Evolutionary conservation across 2,329 filamentous ascomycete species (phyloP).

Genomic region (Verticillium zaregamsianum): DNA sequence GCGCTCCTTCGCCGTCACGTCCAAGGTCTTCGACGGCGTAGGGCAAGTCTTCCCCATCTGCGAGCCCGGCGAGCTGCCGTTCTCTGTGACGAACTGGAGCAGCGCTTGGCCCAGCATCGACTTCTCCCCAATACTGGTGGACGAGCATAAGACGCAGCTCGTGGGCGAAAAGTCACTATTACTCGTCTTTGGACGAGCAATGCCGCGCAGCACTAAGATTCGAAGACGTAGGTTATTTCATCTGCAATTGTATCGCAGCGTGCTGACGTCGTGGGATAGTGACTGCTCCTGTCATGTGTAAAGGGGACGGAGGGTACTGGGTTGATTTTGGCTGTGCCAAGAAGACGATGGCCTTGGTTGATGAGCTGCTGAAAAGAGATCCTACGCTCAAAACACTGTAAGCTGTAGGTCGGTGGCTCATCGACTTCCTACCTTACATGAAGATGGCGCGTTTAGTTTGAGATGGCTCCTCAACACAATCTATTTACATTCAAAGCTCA

Average conservation of each 20-base stretch:
- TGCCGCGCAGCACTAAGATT: conserved; percentile 4
- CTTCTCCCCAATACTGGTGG: conserved; percentile 2
- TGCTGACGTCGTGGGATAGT: conserved; percentile 1
- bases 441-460: no score
- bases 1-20: conserved; percentile 6
- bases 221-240: conserved; percentile 5
- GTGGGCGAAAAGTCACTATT: neutral
- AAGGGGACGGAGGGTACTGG: conserved; percentile 16
- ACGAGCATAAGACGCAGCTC: neutral
- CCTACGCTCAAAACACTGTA: conserved; percentile 11
- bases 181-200: conserved; percentile 11
- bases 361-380: conserved; percentile 9
- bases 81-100: conserved; percentile 12
- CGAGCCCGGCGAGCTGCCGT: conserved; percentile 14
- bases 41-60: conserved; percentile 7
- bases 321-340: conserved; percentile 8
- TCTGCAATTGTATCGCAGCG: neutral
- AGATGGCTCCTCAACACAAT: no score
- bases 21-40: conserved; percentile 3
- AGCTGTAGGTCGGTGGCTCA: neutral
- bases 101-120: conserved; percentile 14
- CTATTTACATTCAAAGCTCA: no score
- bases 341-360: conserved; percentile 10
- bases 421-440: no score
- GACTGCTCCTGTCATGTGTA: conserved; percentile 10